A percentile compares a stretch with the other conserved stretches of the same genome.
phyloP scores from a whole-genome alignment of 2,329 filamentous ascomycete genomes.

The Scedosporium minutisporum region DNA sequence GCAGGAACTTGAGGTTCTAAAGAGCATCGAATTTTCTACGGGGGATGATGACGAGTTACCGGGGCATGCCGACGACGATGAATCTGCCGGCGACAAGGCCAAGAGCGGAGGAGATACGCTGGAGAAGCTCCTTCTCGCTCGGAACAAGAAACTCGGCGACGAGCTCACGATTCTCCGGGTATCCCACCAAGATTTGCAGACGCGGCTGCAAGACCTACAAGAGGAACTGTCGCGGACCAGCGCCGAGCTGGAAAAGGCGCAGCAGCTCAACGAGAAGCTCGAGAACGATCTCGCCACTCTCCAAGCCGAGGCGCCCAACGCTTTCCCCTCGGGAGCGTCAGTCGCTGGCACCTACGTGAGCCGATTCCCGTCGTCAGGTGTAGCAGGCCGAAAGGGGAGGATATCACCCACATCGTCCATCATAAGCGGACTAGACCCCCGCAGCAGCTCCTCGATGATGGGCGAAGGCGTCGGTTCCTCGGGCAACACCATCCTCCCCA shows the following conservation, averaged over 20 bases:
- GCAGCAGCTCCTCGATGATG: conserved; percentile 31
- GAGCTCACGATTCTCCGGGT: conserved; percentile 88
- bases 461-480: conserved; percentile 43
- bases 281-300: conserved; percentile 86
- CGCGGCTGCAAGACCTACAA: conserved; percentile 67
- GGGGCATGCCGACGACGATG: conserved; percentile 27
- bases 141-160: conserved; percentile 94
- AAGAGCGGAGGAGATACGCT: conserved; percentile 60
- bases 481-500: conserved; percentile 64
- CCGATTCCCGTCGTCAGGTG: conserved; percentile 57
- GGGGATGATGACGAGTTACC: conserved; percentile 68
- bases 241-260: conserved; percentile 75
- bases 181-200: conserved; percentile 85
- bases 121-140: conserved; percentile 80
- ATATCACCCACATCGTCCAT: conserved; percentile 94
- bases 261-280: conserved; percentile 75
- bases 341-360: conserved; percentile 86
- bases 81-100: conserved; percentile 19
- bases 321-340: conserved; percentile 81
- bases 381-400: conserved; percentile 52
- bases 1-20: conserved; percentile 89
- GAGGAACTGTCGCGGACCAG: conserved; percentile 77
- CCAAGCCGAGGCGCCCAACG: conserved; percentile 74
- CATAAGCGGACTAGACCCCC: conserved; percentile 88
- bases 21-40: conserved; percentile 94